Percentiles rank a stretch among this genome's conserved stretches.
Conservation (phyloP, 805 yeast genomes). For the Danielia oregonensis region DNA sequence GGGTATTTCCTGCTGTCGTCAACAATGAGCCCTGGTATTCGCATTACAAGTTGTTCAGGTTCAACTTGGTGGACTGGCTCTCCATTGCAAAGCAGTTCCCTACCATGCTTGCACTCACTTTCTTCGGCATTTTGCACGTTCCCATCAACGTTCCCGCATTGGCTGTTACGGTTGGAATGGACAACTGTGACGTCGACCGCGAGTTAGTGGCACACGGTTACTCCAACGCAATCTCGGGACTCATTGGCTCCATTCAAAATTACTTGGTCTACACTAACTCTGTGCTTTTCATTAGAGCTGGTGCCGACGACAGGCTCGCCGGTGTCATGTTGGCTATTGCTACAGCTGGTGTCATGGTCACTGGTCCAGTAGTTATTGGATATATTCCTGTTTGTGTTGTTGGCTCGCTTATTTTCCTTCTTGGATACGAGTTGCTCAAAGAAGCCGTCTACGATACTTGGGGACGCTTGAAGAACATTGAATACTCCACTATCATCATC, state of each 20-base stretch:
- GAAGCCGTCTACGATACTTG: conserved; percentile 85
- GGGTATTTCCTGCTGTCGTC: conserved; percentile 73
- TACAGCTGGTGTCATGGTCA: conserved; percentile 74
- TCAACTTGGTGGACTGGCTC: conserved; percentile 70
- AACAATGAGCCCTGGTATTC: conserved; percentile 84
- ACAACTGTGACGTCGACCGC: conserved; percentile 83
- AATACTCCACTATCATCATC: conserved; percentile 76
- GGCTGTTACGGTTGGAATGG: conserved; percentile 85
- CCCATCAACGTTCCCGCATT: conserved; percentile 97
- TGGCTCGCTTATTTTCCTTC: conserved; percentile 82
- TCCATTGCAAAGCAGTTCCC: conserved; percentile 70
- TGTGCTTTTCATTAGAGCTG: conserved; percentile 86
- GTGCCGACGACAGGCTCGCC: conserved; percentile 85
- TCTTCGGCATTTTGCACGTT: conserved; percentile 93
- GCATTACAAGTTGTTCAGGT: conserved; percentile 71
- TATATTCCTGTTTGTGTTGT: conserved; percentile 95
- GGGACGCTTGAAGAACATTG: conserved; percentile 70
- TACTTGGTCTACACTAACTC: conserved; percentile 94
- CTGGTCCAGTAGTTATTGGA: conserved; percentile 92
- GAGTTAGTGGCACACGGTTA: conserved; percentile 94
- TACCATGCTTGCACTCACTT: conserved; percentile 91
- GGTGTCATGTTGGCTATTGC: conserved; percentile 86
- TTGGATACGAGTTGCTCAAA: conserved; percentile 85
- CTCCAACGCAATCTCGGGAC: conserved; percentile 81
- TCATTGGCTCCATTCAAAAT: conserved; percentile 85